A percentile compares a stretch with the other conserved stretches of the same genome.
phyloP scores from a whole-genome alignment of 169 alveolate species.

The Eimeria maxima region DNA sequence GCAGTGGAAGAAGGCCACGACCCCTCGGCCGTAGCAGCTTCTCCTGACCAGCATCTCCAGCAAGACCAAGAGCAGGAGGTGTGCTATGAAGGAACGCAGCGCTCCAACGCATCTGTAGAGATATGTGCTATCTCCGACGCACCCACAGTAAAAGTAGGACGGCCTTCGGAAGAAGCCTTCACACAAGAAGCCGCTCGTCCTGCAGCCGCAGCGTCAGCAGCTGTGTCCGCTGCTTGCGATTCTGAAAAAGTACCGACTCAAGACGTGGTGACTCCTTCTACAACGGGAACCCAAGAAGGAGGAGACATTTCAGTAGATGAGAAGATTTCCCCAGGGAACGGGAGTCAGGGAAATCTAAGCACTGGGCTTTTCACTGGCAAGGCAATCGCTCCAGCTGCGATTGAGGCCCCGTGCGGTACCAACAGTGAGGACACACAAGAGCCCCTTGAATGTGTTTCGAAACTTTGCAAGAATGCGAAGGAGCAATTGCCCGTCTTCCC shows the following conservation, averaged over 20 bases:
- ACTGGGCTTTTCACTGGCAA: neutral
- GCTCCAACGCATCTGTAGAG: neutral
- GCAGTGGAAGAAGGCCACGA: constrained; percentile 39
- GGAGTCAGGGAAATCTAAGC: neutral
- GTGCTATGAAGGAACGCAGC: neutral
- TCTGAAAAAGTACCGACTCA: neutral
- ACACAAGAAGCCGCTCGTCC: neutral
- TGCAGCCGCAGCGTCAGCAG: neutral
- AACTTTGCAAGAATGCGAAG: neutral
- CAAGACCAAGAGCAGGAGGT: constrained; percentile 29
- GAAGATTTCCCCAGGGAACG: neutral
- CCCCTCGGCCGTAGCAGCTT: neutral
- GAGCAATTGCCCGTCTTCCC: neutral
- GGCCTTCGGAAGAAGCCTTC: neutral
- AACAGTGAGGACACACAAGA: neutral
- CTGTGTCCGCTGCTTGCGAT: constrained; percentile 3
- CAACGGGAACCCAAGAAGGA: neutral
- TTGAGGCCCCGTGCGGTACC: constrained; percentile 8
- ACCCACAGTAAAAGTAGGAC: neutral
- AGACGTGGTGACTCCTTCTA: neutral
- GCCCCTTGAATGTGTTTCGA: neutral
- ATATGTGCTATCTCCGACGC: neutral
- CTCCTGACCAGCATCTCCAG: constrained; percentile 14
- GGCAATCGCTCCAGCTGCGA: neutral
- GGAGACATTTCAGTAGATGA: neutral